Evolutionary conservation across 2,329 filamentous ascomycete genomes (phyloP), one percentile per base, ranked within the genome.

Genomic region (Sporothrix pseudoabietina): DNA sequence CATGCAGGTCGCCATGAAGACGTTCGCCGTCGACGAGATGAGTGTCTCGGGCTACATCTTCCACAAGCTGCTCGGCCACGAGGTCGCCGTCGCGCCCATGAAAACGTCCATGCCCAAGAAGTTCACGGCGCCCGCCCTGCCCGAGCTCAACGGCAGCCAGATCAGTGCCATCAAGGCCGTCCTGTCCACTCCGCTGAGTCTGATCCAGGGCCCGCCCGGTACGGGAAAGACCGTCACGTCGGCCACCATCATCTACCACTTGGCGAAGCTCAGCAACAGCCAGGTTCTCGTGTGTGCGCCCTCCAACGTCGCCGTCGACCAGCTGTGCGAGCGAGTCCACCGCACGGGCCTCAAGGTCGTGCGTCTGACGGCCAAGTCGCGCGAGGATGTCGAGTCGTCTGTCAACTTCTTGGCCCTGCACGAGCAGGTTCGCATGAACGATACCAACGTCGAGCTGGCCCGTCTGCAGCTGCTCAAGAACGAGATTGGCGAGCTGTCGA

Each of bases 1-100:
- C 76, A 99, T 99, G 96, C 96, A 99, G 82, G 90, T 94, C 77
- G 97, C 96, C 72, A 98, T 99, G 95, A 98, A 98, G 86, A 98
- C 94, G 0, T 99, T 99, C 80, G 96, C 96, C 6, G 90, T 98
- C 61, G 95, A 99, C 78, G 96, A 99, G 82, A 93, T 97, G 92
- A 98, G 94, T 79, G 95, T 99, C 59, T 98, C 96, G 30, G 96
- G 96, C 52, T 99, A 98, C 83, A 97, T 99, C 76, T 99, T 98
- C 85, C 96, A 99, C 81, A 96, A 96, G 77, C 88, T 99, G 30
- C 89, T 99, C 44, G 96, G 96, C 71, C 94, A 98, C 79, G 95
- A 98, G 80, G 96, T 98, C 74, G 94, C 94, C 39, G 90, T 95
- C 54, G 94, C 94, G 70, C 94, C 95, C 6, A 96, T 98, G 91